These are phyloP conservation scores for Shiraia sp. DNA, from an alignment of 2,329 filamentous ascomycete genomes.

Conservation along the genomic window DNA sequence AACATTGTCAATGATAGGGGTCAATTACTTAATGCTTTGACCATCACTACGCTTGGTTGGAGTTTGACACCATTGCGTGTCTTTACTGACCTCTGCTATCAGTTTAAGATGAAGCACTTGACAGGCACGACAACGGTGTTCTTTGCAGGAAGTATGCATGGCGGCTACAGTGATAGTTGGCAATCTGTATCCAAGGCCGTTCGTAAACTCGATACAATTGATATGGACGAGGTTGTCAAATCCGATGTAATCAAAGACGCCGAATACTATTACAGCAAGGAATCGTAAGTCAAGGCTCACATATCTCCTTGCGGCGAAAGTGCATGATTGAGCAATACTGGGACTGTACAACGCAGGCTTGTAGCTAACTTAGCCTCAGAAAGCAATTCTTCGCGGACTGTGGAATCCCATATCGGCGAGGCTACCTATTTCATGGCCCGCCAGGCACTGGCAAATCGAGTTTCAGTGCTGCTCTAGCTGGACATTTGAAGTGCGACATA, in stretches of 20 bases:
- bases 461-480: constrained; percentile 44
- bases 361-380: not conserved
- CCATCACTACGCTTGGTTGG: constrained; percentile 32
- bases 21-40: constrained; percentile 19
- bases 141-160: constrained; percentile 21
- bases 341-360: no score
- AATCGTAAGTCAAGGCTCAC: constrained; percentile 14
- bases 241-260: constrained; percentile 39
- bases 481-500: constrained; percentile 44
- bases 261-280: constrained; percentile 43
- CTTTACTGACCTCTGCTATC: constrained; percentile 28
- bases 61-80: constrained; percentile 25
- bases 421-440: constrained; percentile 47
- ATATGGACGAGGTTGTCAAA: constrained; percentile 35
- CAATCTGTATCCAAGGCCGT: constrained; percentile 28
- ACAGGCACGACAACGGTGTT: constrained; percentile 30
- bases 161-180: constrained; percentile 20
- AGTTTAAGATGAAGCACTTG: constrained; percentile 23
- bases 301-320: not conserved
- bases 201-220: constrained; percentile 35
- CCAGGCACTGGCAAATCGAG: constrained; percentile 47
- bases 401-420: constrained; percentile 40
- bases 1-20: constrained; percentile 12
- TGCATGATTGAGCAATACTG: no score
- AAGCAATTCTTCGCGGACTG: constrained; percentile 39